These are phyloP conservation scores for Barnettozyma sp. DNA, from an alignment of 805 yeast species.

Conservation along the genomic window DNA sequence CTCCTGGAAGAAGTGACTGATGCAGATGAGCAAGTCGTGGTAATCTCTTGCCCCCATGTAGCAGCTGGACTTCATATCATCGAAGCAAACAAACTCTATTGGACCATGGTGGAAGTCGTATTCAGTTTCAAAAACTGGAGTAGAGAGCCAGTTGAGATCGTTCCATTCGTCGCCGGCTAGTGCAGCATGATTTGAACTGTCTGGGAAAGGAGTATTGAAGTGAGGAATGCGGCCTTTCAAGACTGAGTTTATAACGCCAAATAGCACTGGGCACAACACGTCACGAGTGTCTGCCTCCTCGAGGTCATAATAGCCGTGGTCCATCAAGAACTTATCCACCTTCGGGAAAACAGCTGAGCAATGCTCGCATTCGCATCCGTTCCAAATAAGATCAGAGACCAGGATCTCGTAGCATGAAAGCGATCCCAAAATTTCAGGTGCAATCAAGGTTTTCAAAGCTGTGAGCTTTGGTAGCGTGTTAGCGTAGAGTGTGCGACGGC, in stretches of 20 bases:
- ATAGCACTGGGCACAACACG: constrained; percentile 49
- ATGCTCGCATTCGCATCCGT: constrained; percentile 61
- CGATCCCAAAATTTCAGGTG: constrained; percentile 55
- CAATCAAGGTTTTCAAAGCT: constrained; percentile 37
- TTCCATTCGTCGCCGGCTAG: constrained; percentile 4
- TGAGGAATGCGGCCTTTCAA: constrained; percentile 25
- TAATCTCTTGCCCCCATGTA: constrained; percentile 39
- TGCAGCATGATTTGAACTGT: background rate
- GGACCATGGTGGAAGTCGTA: constrained; percentile 46
- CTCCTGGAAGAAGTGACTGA: constrained; percentile 41
- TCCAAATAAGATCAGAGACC: constrained; percentile 67
- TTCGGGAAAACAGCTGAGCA: constrained; percentile 43
- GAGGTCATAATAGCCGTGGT: constrained; percentile 52
- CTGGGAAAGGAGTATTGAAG: background rate
- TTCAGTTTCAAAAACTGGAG: constrained; percentile 28
- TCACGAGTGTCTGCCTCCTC: constrained; percentile 46
- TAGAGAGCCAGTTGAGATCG: constrained; percentile 27
- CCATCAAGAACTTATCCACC: constrained; percentile 55
- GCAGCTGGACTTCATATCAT: constrained; percentile 30
- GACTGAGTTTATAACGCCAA: constrained; percentile 45
- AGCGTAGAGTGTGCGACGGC: constrained; percentile 49
- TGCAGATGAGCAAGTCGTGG: constrained; percentile 32
- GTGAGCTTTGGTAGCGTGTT: constrained; percentile 39
- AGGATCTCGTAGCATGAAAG: constrained; percentile 64
- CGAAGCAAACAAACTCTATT: constrained; percentile 34